Conservation (phyloP, 2,329 filamentous ascomycete genomes). For the Diaporthe ampelina region DNA sequence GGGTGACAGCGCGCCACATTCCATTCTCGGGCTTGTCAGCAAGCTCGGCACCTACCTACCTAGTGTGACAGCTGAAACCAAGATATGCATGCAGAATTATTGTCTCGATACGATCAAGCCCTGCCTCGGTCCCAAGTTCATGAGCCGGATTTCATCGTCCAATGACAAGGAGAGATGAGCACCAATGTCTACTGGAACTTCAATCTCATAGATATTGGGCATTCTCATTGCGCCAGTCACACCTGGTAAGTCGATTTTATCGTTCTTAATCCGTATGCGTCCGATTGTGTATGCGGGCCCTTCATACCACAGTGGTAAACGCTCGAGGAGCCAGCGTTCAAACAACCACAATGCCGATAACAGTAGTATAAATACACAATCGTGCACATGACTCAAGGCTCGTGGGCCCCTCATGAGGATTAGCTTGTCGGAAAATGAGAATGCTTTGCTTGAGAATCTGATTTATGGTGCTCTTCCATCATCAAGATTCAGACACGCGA, state of each 20-base stretch:
- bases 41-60: not conserved
- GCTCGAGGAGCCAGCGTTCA: too few relatives aligned
- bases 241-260: too few relatives aligned
- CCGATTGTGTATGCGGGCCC: too few relatives aligned
- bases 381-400: too few relatives aligned
- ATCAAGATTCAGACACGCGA: not conserved
- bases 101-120: not conserved
- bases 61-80: slow-evolving; percentile 1
- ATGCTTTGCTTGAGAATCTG: not conserved
- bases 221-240: not conserved
- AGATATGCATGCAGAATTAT: not conserved
- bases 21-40: not conserved
- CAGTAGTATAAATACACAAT: too few relatives aligned
- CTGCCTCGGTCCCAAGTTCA: not conserved
- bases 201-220: not conserved
- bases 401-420: too few relatives aligned
- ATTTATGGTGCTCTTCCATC: not conserved
- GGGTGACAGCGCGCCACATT: not conserved
- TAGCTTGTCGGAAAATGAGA: not conserved
- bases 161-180: not conserved
- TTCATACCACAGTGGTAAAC: too few relatives aligned
- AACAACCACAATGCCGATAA: too few relatives aligned
- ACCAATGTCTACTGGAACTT: not conserved
- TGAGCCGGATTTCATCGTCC: not conserved
- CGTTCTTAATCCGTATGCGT: too few relatives aligned